Conservation (phyloP, 1,284 basidiomycete genomes). For the Apiotrichum sp. region DNA sequence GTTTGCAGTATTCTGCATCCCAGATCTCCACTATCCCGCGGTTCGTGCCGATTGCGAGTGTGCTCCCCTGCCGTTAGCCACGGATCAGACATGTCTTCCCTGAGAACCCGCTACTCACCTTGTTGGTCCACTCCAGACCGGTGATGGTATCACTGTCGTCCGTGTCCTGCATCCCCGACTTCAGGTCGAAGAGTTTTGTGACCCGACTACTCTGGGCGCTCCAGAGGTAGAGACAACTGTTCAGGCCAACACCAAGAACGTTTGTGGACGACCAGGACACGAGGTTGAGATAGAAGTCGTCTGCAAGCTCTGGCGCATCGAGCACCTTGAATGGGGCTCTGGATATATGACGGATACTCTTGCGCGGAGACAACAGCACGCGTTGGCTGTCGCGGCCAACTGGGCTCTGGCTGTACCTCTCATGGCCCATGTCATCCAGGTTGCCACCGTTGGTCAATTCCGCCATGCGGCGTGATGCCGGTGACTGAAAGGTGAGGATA, state of each 20-base stretch:
- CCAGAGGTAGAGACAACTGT: slow-evolving; percentile 92
- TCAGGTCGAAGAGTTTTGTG: slow-evolving; percentile 82
- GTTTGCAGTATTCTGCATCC: slow-evolving; percentile 73
- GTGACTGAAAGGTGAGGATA: slow-evolving; percentile 50
- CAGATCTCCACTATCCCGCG: slow-evolving; percentile 86
- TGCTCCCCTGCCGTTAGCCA: slow-evolving; percentile 58
- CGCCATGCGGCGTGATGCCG: slow-evolving; percentile 33
- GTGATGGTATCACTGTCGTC: slow-evolving; percentile 62
- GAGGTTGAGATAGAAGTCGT: slow-evolving; percentile 97
- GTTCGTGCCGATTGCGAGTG: slow-evolving; percentile 86
- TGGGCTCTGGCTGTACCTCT: slow-evolving; percentile 83
- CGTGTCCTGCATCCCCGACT: slow-evolving; percentile 22
- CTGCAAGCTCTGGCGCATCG: slow-evolving; percentile 92
- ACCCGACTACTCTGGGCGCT: slow-evolving; percentile 88
- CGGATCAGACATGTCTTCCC: background rate
- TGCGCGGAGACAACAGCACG: slow-evolving; percentile 77
- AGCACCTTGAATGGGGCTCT: slow-evolving; percentile 97
- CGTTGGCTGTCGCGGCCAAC: slow-evolving; percentile 76
- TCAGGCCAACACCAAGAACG: slow-evolving; percentile 87
- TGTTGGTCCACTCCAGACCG: slow-evolving; percentile 86
- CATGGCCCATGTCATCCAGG: slow-evolving; percentile 59
- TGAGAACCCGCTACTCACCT: slow-evolving; percentile 50
- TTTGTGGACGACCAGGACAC: slow-evolving; percentile 97
- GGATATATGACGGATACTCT: slow-evolving; percentile 73
- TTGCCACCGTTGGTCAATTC: slow-evolving; percentile 30